These are phyloP conservation scores for Ogataea pini DNA, from an alignment of 805 yeast species.

Conservation along the genomic window DNA sequence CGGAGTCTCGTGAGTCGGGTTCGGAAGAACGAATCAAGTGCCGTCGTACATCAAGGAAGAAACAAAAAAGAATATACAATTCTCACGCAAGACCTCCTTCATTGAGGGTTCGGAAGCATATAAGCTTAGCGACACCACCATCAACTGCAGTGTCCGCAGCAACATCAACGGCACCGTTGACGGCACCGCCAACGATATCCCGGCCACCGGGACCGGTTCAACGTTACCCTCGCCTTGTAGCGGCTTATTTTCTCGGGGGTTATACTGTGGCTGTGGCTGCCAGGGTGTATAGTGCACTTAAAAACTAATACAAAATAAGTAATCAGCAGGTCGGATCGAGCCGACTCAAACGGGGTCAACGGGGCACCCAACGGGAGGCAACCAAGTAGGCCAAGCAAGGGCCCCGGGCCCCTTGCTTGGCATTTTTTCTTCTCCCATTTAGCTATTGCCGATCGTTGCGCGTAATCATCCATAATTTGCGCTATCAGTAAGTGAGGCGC, in stretches of 20 bases:
- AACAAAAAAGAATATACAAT: neutral
- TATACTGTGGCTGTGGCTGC: constrained; percentile 18
- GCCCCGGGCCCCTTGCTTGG: neutral
- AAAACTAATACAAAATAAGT: neutral
- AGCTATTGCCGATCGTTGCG: neutral
- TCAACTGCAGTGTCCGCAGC: neutral
- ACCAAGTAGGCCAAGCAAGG: neutral
- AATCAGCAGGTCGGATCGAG: neutral
- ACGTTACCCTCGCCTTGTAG: constrained; percentile 13
- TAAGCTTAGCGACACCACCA: neutral
- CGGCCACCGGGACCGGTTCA: too few relatives aligned
- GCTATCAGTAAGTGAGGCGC: neutral
- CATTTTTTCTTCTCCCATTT: neutral
- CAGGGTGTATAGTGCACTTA: constrained; percentile 10
- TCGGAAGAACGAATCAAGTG: neutral
- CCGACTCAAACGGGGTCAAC: too few relatives aligned
- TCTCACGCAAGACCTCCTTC: too few relatives aligned
- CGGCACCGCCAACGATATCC: neutral
- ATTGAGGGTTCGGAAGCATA: too few relatives aligned
- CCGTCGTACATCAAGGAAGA: neutral
- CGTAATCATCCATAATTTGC: neutral
- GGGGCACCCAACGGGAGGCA: too few relatives aligned
- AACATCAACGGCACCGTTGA: neutral
- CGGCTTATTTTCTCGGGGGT: constrained; percentile 19
- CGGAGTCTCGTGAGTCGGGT: constrained; percentile 5